Evolutionary conservation across 192 early-diverging fungal species (phyloP), one percentile per base, ranked within the genome.

Genomic region (Backusella liffmaniae): DNA sequence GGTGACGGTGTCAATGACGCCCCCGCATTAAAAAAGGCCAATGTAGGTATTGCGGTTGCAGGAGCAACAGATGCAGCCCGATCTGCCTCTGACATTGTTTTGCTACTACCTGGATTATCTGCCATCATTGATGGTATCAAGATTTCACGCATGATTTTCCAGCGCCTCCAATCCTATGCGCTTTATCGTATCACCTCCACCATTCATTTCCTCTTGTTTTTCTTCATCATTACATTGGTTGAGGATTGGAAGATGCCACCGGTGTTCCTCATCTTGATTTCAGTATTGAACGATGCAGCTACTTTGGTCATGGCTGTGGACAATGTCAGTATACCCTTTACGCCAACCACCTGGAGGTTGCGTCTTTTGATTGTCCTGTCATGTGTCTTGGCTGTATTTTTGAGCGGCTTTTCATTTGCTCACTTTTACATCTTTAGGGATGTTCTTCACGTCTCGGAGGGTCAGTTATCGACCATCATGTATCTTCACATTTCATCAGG

Each of bases 71-170:
- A 92, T 67, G 91, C 90, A 51, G 91, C 91, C 53, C 88, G 90
- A 65, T 88, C 87, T 73, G 91, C 91, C 53, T 87, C 91, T n/a
- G 88, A 90, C 73, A 91, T 93, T 77, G 91, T 93, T 67, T 87
- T 93, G 67, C 79, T 92, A 9, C 86, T 85, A 4, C 76, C 88
- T 23, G 91, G 91, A 44, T 80, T 94, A 16, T 89, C 90, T 9
- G 93, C 92, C 15, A 94, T 94, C 59, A 90, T 92, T 53, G 92
- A 93, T 41, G 92, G 90, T 39, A 87, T 93, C 80, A 84, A 89
- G 79, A 84, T 87, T 7, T 89, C 88, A 7, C 85, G 92, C 68
- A 88, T 90, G 56, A 92, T 94, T 59, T 93, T 93, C 79, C 91
- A 93, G 70, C 84, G 92, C 46, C 88, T 93, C 83, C 84, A 90